Percentiles rank a stretch among this genome's conserved stretches.
These are phyloP conservation scores for Hydnomerulius pinastri DNA, from an alignment of 768 basidiomycete genomes.

Conservation along the genomic window DNA sequence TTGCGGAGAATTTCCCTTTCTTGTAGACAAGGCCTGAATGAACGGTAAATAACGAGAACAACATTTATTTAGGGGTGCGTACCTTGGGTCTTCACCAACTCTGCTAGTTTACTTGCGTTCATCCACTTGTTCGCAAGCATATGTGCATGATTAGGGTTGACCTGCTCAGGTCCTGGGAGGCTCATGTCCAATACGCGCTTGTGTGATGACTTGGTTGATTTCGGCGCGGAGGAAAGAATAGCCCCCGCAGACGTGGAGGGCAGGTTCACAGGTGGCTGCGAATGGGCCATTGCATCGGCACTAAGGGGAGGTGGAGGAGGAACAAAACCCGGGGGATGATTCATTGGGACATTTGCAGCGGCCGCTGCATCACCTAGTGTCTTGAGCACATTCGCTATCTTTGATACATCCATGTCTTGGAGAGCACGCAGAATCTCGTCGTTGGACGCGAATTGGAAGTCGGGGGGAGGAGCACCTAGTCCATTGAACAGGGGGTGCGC, in stretches of 20 bases:
- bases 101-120: constrained; percentile 63
- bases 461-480: constrained; percentile 29
- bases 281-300: constrained; percentile 28
- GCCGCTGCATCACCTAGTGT: constrained; percentile 61
- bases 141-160: constrained; percentile 59
- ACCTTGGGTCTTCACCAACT: constrained; percentile 74
- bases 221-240: constrained; percentile 42
- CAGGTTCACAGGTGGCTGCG: constrained; percentile 41
- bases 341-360: constrained; percentile 38
- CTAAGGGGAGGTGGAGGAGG: constrained; percentile 22
- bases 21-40: constrained; percentile 76
- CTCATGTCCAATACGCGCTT: constrained; percentile 47
- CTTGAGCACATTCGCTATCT: constrained; percentile 67
- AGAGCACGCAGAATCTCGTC: constrained; percentile 75
- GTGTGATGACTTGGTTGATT: constrained; percentile 34
- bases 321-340: constrained; percentile 21
- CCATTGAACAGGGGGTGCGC: constrained; percentile 29
- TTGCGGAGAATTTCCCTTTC: constrained; percentile 84
- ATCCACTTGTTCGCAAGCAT: constrained; percentile 82
- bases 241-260: constrained; percentile 43
- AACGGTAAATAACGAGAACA: constrained; percentile 2
- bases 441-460: constrained; percentile 53
- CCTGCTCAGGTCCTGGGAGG: constrained; percentile 41
- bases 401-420: constrained; percentile 68
- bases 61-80: background rate